Evolutionary conservation across 2,329 filamentous ascomycete species (phyloP).

Genomic region (Pestalotiopsis sp.): DNA sequence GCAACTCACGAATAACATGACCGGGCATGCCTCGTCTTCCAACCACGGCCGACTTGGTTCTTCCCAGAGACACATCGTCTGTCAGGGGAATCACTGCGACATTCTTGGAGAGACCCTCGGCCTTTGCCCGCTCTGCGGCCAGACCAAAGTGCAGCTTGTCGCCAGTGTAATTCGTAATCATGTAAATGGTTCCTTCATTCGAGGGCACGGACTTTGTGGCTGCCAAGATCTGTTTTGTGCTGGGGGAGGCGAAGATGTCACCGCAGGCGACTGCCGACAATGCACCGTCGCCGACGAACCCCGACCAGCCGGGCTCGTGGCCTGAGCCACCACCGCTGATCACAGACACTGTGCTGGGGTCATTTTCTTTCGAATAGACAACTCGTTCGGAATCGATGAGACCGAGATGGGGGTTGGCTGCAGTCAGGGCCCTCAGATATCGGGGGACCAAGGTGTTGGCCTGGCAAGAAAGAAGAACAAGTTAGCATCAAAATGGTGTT

Average conservation of each 20-base stretch:
- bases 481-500: not conserved
- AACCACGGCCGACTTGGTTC: constrained; percentile 68
- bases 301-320: constrained; percentile 73
- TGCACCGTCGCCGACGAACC: constrained; percentile 71
- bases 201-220: constrained; percentile 66
- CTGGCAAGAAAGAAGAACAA: not conserved
- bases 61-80: constrained; percentile 74
- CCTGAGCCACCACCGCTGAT: constrained; percentile 73
- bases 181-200: constrained; percentile 67
- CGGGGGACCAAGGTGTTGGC: constrained; percentile 28
- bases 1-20: constrained; percentile 55
- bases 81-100: constrained; percentile 74
- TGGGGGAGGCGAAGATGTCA: constrained; percentile 75
- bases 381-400: constrained; percentile 45
- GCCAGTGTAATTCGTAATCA: constrained; percentile 77
- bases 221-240: constrained; percentile 70
- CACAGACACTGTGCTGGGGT: constrained; percentile 46
- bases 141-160: constrained; percentile 76
- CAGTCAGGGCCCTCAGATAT: constrained; percentile 24
- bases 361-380: constrained; percentile 38
- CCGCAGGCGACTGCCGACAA: constrained; percentile 72
- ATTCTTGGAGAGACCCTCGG: constrained; percentile 58
- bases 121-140: constrained; percentile 73
- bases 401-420: constrained; percentile 37
- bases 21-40: constrained; percentile 74